These are phyloP conservation scores for Mikania micrantha DNA, from an alignment of 129 eudicot genomes.

Conservation along the genomic window DNA sequence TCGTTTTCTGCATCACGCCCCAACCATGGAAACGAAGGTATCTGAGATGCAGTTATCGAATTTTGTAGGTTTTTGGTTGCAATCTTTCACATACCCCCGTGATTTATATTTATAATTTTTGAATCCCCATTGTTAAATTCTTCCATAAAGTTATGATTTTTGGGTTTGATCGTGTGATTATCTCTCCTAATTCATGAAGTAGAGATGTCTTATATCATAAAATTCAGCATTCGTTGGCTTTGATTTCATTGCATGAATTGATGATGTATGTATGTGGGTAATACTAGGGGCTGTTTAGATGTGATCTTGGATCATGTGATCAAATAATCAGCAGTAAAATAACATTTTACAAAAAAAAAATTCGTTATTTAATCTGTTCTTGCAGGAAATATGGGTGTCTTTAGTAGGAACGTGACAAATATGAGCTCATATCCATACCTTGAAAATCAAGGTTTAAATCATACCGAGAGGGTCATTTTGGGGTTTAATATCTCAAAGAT, in stretches of 20 bases:
- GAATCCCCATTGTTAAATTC: conserved; percentile 7
- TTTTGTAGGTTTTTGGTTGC: background rate
- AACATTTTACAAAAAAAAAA: too few species aligned
- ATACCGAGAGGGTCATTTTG: conserved; percentile 20
- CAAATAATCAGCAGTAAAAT: background rate
- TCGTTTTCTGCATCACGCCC: conserved; percentile 61
- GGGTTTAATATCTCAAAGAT: conserved; percentile 35
- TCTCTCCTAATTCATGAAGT: background rate
- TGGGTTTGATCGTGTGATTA: background rate
- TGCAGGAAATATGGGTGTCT: conserved; percentile 45
- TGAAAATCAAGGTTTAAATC: conserved; percentile 32
- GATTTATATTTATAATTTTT: background rate
- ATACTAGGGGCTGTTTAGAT: background rate
- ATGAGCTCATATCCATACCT: conserved; percentile 27
- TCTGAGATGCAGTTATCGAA: background rate
- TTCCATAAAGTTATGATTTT: background rate
- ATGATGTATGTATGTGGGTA: conserved; percentile 1
- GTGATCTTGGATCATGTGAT: background rate
- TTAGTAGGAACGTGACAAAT: conserved; percentile 24
- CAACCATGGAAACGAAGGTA: conserved; percentile 64
- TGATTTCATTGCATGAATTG: background rate
- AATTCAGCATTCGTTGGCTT: background rate
- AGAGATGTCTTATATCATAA: background rate
- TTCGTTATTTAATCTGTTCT: conserved; percentile 1
- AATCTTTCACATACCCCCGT: conserved; percentile 4